Evolutionary conservation across 2,329 filamentous ascomycete genomes (phyloP).

Genomic region (Phaeosphaeria sp.): DNA sequence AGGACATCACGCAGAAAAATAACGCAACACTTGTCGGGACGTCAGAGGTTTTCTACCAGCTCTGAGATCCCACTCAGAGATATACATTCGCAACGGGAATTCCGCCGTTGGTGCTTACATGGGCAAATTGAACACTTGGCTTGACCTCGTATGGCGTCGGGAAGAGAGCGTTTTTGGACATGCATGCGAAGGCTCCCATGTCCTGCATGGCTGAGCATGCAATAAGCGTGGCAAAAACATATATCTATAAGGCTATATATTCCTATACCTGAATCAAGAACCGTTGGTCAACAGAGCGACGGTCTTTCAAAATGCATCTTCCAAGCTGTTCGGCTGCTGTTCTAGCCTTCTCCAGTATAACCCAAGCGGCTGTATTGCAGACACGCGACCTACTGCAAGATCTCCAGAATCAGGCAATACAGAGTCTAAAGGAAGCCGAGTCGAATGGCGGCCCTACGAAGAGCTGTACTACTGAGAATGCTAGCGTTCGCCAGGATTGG

Average conservation of each 20-base stretch:
- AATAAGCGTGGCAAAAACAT: not conserved
- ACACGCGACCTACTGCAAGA: slow-evolving; percentile 14
- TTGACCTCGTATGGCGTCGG: not conserved
- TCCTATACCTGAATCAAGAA: not conserved
- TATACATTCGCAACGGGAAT: not conserved
- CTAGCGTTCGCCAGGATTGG: slow-evolving; percentile 21
- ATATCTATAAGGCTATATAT: not conserved
- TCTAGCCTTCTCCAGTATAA: slow-evolving; percentile 13
- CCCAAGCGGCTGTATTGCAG: slow-evolving; percentile 12
- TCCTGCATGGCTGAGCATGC: not conserved
- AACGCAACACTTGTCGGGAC: not conserved
- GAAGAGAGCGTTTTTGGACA: not conserved
- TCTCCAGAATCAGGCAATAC: slow-evolving; percentile 19
- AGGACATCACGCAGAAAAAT: not conserved
- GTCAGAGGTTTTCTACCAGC: not conserved
- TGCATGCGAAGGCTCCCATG: not conserved
- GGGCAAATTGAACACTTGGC: not conserved
- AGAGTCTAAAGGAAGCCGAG: slow-evolving; percentile 12
- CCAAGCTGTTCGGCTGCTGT: not conserved
- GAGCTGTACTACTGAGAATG: slow-evolving; percentile 13
- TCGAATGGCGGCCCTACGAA: slow-evolving; percentile 8
- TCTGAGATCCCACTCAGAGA: not conserved
- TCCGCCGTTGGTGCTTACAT: not conserved
- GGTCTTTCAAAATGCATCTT: slow-evolving; percentile 9
- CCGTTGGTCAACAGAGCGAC: not conserved